These are phyloP conservation scores for Leccinum pachyderme DNA, from an alignment of 1,284 basidiomycete species.

Conservation along the genomic window DNA sequence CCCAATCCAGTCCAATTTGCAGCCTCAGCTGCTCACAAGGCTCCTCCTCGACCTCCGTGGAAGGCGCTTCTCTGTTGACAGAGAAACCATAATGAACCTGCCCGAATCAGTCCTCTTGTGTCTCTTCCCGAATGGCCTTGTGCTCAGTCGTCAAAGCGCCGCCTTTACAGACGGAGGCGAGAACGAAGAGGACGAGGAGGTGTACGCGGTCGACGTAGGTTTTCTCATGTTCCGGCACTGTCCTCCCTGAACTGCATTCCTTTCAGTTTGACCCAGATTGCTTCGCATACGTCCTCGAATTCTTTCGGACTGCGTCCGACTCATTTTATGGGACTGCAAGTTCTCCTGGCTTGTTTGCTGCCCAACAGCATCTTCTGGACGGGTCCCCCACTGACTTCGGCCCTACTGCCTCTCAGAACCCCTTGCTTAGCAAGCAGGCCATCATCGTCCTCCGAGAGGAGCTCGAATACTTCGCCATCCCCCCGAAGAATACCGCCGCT, in stretches of 20 bases:
- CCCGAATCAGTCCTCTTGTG: conserved; percentile 97
- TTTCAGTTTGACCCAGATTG: conserved; percentile 94
- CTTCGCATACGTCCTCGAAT: conserved; percentile 89
- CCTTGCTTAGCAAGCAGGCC: conserved; percentile 92
- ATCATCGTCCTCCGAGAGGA: conserved; percentile 98
- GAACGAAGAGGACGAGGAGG: conserved; percentile 88
- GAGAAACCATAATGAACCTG: conserved; percentile 97
- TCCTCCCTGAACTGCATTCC: conserved; percentile 10
- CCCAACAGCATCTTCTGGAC: conserved; percentile 78
- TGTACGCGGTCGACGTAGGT: conserved; percentile 94
- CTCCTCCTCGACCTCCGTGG: conserved; percentile 93
- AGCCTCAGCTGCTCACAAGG: conserved; percentile 81
- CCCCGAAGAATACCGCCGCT: conserved; percentile 62
- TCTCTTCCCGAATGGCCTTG: conserved; percentile 96
- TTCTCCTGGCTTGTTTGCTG: conserved; percentile 70
- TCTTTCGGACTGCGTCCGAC: conserved; percentile 87
- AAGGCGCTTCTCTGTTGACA: conserved; percentile 89
- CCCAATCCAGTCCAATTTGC: conserved; percentile 67
- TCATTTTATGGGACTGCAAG: conserved; percentile 88
- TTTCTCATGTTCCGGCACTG: conserved; percentile 12
- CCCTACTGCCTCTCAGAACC: conserved; percentile 75
- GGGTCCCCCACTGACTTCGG: conserved; percentile 62
- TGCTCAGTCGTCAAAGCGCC: conserved; percentile 84
- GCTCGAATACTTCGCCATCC: conserved; percentile 97
- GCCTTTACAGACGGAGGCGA: conserved; percentile 70